Evolutionary conservation across 495 filamentous ascomycete species (phyloP).

Genomic region (Hypoxylon fuscum): DNA sequence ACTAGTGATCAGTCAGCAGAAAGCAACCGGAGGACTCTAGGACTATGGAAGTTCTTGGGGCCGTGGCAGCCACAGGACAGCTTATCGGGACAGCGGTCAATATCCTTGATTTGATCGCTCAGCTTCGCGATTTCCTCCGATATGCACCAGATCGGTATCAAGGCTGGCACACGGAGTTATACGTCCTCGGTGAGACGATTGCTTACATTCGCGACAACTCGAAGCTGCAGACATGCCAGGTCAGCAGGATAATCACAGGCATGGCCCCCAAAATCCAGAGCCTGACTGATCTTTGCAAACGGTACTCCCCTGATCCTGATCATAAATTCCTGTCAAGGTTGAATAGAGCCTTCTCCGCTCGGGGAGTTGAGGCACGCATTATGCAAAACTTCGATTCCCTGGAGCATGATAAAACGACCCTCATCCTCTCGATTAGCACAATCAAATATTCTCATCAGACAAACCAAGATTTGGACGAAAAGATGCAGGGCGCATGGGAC

Average conservation of each 20-base stretch:
- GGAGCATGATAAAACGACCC: constrained; percentile 15
- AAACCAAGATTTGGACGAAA: too few relatives aligned
- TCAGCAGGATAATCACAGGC: not conserved
- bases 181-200: not conserved
- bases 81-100: constrained; percentile 3
- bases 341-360: not conserved
- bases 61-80: constrained; percentile 12
- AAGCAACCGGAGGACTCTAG: too few relatives aligned
- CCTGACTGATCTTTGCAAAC: not conserved
- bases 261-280: constrained; percentile 10
- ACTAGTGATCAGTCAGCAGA: too few relatives aligned
- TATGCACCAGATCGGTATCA: constrained; percentile 10
- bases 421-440: constrained; percentile 13
- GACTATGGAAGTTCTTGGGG: constrained; percentile 11
- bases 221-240: constrained; percentile 4
- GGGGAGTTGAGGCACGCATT: not conserved
- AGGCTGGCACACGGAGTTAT: not conserved
- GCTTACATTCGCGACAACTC: not conserved
- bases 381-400: constrained; percentile 8
- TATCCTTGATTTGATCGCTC: constrained; percentile 4
- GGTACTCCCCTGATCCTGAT: not conserved
- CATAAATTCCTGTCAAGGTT: not conserved
- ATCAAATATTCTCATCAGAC: not conserved
- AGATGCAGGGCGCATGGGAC: too few relatives aligned
- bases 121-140: constrained; percentile 12